Evolutionary conservation across 352 stramenopile species (phyloP).

Genomic region (Globisporangium carolinianum): DNA sequence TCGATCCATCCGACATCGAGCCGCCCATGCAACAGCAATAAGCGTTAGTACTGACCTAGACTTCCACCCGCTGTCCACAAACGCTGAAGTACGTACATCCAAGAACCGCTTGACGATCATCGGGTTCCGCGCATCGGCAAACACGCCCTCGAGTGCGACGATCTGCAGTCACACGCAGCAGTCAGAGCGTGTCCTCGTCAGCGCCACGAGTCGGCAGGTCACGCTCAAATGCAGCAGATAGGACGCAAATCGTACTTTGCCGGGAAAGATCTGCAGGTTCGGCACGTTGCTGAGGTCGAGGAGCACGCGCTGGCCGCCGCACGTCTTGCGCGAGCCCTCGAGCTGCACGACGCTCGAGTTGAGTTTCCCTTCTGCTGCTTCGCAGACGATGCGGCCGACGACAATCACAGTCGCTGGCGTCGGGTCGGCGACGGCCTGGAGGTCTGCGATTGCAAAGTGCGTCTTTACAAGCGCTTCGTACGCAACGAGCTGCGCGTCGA

Average conservation of each 20-base stretch:
- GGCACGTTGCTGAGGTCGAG: conserved; percentile 64
- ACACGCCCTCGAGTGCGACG: conserved; percentile 73
- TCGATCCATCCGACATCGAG: no score
- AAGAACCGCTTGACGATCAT: conserved; percentile 78
- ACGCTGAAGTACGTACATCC: conserved; percentile 29
- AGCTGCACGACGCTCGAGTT: conserved; percentile 79
- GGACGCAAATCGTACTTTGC: conserved; percentile 41
- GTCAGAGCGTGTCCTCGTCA: neutral
- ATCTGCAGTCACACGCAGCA: conserved; percentile 28
- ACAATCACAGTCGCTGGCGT: conserved; percentile 71
- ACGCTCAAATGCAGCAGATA: neutral
- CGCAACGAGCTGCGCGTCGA: conserved; percentile 72
- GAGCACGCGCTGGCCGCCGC: conserved; percentile 71
- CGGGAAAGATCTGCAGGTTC: conserved; percentile 75
- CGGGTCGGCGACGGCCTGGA: conserved; percentile 64
- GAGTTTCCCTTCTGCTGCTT: conserved; percentile 76
- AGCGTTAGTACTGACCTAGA: no score
- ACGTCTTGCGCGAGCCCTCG: conserved; percentile 77
- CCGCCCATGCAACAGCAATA: no score
- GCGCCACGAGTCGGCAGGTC: neutral
- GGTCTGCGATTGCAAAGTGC: conserved; percentile 51
- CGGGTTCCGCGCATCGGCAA: conserved; percentile 54
- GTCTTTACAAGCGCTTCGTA: conserved; percentile 71
- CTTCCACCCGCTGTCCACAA: no score
- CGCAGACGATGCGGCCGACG: conserved; percentile 77